Evolutionary conservation across 2,329 filamentous ascomycete genomes (phyloP), one percentile per base, ranked within the genome.

Genomic region (Dendrostoma leiphaemia): DNA sequence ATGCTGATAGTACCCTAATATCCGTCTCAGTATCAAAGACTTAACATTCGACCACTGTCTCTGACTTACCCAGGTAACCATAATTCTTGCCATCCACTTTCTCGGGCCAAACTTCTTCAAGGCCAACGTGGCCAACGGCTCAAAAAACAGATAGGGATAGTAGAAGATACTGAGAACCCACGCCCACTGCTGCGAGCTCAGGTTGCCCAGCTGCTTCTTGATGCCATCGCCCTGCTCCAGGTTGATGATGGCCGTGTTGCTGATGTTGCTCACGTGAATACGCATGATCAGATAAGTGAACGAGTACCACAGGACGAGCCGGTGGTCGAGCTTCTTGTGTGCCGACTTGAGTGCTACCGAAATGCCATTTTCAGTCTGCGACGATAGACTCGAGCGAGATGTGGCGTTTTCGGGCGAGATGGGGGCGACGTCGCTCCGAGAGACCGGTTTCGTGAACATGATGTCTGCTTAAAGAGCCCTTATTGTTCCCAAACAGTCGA

Each of bases 231-330:
- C 64, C 21, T 63, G 44, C 37, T 65, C 63, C 7, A 65, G 58
- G 48, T 65, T 65, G 48, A 65, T 63, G 34, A 64, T 65, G 49
- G 63, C 62, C 6, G 62, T 52, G 43, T 65, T 65, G 46, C 60
- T 63, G 53, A 63, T 63, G 43, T 65, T 64, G 55, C 57, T 56
- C 34, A 64, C 61, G 21, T 62, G 61, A 15, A 64, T 61, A 9
- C 62, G 53, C 63, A 64, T 64, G 35, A 65, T 57, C 3, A 64
- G 57, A 34, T 63, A 64, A 2, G 62, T 62, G 28, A 63, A 60
- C 0, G 61, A 53, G 32, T 64, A 64, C 61, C 60, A 64, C 3
- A 63, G 24, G 6, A 65, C 51, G 1, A 65, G 57, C 12, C 59
- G 52, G n/a, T 52, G 57, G 48, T 65, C 63, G 15, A 65, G 41